Evolutionary conservation across 2,329 filamentous ascomycete genomes (phyloP).

Genomic region (Colletotrichum sp.): DNA sequence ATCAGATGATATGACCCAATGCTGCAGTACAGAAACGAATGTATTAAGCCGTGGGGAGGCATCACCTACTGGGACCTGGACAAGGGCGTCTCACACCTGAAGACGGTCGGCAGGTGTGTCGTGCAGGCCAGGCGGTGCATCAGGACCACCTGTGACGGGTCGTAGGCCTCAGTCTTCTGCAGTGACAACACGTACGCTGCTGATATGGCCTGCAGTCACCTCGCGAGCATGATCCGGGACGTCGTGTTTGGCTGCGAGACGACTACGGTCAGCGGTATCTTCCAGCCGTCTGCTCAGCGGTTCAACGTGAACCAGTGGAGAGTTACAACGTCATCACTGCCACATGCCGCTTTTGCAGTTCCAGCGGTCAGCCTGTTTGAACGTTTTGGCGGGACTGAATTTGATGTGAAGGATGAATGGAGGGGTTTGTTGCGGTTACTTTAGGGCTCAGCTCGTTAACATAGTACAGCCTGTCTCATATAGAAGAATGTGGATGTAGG

Average conservation of each 20-base stretch:
- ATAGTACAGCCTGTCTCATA: not conserved
- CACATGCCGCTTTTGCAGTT: not conserved
- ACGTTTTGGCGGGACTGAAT: not conserved
- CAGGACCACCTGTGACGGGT: not conserved
- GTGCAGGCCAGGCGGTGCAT: not conserved
- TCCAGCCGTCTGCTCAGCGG: not conserved
- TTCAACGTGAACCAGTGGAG: not conserved
- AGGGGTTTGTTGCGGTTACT: not conserved
- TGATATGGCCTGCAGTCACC: not conserved
- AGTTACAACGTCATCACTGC: not conserved
- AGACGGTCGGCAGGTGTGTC: not conserved
- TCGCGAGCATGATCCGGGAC: not conserved
- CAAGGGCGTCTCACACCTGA: not conserved
- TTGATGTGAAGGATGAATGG: not conserved
- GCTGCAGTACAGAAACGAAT: not conserved
- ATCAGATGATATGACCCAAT: fast-evolving
- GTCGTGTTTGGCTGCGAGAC: not conserved
- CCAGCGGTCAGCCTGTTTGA: not conserved
- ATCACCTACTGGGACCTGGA: not conserved
- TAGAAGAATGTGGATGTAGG: fast-evolving
- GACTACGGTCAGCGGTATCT: not conserved
- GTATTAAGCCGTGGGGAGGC: not conserved
- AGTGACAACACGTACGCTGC: not conserved
- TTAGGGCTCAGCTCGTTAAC: fast-evolving
- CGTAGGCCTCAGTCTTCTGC: not conserved